These are phyloP conservation scores for Chlorella vulgaris DNA, from an alignment of 139 green algal species.

Conservation along the genomic window DNA sequence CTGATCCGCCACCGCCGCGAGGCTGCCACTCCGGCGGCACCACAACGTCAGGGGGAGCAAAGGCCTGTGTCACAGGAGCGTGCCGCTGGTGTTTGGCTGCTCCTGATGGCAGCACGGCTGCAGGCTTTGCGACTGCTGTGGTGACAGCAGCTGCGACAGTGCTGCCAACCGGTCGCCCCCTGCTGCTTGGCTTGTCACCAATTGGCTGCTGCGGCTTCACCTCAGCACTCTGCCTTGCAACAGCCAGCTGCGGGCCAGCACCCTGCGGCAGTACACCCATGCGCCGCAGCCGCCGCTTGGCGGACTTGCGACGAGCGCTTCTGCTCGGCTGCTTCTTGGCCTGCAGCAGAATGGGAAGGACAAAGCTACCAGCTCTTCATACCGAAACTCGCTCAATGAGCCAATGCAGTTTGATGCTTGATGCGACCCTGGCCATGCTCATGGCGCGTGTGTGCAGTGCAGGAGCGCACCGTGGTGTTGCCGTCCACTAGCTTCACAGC, in stretches of 20 bases:
- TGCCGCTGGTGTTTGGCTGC: not conserved
- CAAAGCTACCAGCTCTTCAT: too few relatives aligned
- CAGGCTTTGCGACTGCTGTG: not conserved
- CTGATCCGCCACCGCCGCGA: not conserved
- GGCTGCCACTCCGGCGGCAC: conserved; percentile 12
- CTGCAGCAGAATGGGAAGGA: too few relatives aligned
- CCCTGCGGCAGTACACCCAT: conserved; percentile 16
- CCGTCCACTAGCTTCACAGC: not conserved
- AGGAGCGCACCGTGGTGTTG: not conserved
- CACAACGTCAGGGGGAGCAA: not conserved
- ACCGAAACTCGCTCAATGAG: too few relatives aligned
- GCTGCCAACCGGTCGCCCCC: not conserved
- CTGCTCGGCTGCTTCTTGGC: conserved; percentile 34
- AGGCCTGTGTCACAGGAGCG: not conserved
- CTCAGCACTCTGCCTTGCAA: not conserved
- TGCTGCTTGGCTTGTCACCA: not conserved
- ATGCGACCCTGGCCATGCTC: not conserved
- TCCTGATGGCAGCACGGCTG: not conserved
- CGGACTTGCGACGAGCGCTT: conserved; percentile 38
- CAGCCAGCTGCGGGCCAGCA: not conserved
- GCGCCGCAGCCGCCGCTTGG: conserved; percentile 32
- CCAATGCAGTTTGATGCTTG: too few relatives aligned
- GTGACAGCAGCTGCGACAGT: not conserved
- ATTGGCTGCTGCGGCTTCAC: not conserved
- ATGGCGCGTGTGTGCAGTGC: not conserved